These are phyloP conservation scores for Lodderomyces parapsilosis DNA, from an alignment of 1,139 yeast genomes.

Conservation along the genomic window DNA sequence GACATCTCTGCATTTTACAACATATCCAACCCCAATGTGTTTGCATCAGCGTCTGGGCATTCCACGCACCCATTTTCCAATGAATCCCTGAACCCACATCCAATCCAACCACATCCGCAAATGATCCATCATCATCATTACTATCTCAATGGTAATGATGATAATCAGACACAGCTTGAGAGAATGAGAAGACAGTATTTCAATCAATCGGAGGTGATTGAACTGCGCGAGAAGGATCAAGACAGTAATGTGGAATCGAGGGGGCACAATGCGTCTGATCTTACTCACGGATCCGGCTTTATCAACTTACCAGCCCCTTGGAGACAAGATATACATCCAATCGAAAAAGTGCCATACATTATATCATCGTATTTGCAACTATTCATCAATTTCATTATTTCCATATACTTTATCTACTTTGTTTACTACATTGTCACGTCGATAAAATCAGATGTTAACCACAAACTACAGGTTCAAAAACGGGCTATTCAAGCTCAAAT, in stretches of 20 bases:
- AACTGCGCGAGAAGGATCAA: background rate
- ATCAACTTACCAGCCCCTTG: constrained; percentile 48
- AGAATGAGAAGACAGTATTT: background rate
- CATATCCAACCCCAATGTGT: background rate
- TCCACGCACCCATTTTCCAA: background rate
- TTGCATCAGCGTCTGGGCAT: background rate
- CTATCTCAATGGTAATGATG: constrained; percentile 16
- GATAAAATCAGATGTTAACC: constrained; percentile 52
- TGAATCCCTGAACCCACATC: background rate
- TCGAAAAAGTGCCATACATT: constrained; percentile 46
- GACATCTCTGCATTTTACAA: background rate
- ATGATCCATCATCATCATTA: constrained; percentile 50
- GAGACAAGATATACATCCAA: constrained; percentile 37
- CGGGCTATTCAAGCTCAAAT: constrained; percentile 39
- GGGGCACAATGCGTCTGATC: background rate
- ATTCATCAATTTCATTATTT: constrained; percentile 44
- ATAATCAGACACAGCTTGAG: background rate
- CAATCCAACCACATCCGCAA: constrained; percentile 16
- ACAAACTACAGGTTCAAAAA: constrained; percentile 42
- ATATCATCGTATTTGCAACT: constrained; percentile 61
- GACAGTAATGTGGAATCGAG: background rate
- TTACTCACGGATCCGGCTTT: background rate
- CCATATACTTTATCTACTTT: constrained; percentile 42
- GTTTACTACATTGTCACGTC: constrained; percentile 43
- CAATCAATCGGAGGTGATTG: background rate